phyloP scores from a whole-genome alignment of 2,329 filamentous ascomycete genomes.

The Metarhizium sp. region DNA sequence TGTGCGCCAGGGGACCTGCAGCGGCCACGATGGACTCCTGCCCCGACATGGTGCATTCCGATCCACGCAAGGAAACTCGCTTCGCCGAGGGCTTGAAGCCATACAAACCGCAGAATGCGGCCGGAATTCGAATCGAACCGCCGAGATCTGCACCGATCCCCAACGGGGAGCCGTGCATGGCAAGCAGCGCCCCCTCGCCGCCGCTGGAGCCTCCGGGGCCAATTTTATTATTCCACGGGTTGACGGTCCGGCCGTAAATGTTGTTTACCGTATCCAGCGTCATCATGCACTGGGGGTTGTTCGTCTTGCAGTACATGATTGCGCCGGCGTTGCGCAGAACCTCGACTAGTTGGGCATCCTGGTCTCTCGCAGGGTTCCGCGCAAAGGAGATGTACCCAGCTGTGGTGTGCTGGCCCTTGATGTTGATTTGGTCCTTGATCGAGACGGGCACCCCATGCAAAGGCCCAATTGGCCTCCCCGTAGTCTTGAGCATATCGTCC shows the following conservation, averaged over 20 bases:
- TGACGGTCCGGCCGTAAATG: conserved; percentile 51
- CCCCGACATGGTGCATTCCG: conserved; percentile 19
- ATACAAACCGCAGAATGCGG: conserved; percentile 25
- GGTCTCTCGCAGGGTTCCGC: conserved; percentile 1
- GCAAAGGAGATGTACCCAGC: conserved; percentile 24
- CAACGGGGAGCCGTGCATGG: conserved; percentile 29
- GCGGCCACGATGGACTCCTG: conserved; percentile 25
- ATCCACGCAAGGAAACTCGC: conserved; percentile 18
- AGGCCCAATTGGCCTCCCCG: conserved; percentile 22
- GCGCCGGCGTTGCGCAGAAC: conserved; percentile 7
- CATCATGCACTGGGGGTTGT: conserved; percentile 50
- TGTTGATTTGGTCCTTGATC: conserved; percentile 15
- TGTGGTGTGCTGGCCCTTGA: conserved; percentile 5
- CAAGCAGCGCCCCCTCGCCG: conserved; percentile 37
- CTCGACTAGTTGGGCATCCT: conserved; percentile 3
- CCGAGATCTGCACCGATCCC: conserved; percentile 33
- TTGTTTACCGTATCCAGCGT: conserved; percentile 54
- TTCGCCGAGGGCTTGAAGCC: conserved; percentile 25
- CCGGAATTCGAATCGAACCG: conserved; percentile 28
- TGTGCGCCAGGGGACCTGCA: conserved; percentile 23
- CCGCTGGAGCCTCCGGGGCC: conserved; percentile 57
- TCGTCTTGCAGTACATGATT: conserved; percentile 58
- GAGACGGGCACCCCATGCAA: conserved; percentile 52
- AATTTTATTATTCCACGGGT: conserved; percentile 50
- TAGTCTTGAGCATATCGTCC: conserved; percentile 24